Evolutionary conservation across 805 yeast genomes (phyloP).

Genomic region (Spathaspora passalidarum): DNA sequence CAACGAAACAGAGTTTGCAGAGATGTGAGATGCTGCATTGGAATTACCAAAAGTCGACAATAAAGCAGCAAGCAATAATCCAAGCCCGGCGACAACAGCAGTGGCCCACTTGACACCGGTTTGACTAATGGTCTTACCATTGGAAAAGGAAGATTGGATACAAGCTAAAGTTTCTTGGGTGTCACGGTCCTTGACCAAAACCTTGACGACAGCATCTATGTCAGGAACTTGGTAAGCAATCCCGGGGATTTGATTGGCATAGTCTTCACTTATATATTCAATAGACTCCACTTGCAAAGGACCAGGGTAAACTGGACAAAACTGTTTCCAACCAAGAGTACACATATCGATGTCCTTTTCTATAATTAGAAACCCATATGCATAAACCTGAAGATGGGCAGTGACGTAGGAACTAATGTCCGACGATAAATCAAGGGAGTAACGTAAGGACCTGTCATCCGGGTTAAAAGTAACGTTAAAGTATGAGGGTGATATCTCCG

Average conservation of each 20-base stretch:
- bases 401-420: conserved; percentile 61
- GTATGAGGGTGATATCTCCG: conserved; percentile 67
- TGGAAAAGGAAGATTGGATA: conserved; percentile 68
- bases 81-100: conserved; percentile 84
- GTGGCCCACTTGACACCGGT: conserved; percentile 89
- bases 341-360: conserved; percentile 61
- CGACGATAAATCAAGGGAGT: conserved; percentile 67
- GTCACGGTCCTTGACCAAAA: conserved; percentile 42
- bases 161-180: conserved; percentile 58
- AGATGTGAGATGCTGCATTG: conserved; percentile 82
- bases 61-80: conserved; percentile 79
- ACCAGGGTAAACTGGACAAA: conserved; percentile 88
- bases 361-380: conserved; percentile 80
- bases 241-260: conserved; percentile 66
- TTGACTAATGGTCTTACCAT: conserved; percentile 80
- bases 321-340: conserved; percentile 70
- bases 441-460: conserved; percentile 61
- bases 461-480: conserved; percentile 79
- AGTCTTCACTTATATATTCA: conserved; percentile 50
- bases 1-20: conserved; percentile 81
- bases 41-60: conserved; percentile 84
- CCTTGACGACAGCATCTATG: conserved; percentile 73
- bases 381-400: conserved; percentile 74
- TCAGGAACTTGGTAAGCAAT: conserved; percentile 86
- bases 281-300: conserved; percentile 71